Percentiles rank a stretch among this genome's conserved stretches.
These are phyloP conservation scores for Neoarthrinium moseri DNA, from an alignment of 2,329 filamentous ascomycete species.

Conservation along the genomic window DNA sequence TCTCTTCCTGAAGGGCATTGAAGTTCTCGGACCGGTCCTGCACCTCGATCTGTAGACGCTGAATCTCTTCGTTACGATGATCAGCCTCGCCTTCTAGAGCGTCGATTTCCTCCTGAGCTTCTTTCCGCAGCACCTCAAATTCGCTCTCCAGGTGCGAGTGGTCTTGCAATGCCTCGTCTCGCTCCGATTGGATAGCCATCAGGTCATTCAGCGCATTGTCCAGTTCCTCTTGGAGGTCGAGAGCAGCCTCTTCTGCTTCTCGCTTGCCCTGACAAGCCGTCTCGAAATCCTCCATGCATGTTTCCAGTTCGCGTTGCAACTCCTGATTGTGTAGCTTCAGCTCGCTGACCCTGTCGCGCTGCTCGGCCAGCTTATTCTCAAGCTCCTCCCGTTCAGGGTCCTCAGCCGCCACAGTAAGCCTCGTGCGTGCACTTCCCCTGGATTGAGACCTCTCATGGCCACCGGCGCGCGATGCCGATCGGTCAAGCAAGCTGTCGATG, in stretches of 20 bases:
- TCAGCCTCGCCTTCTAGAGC: slow-evolving; percentile 70
- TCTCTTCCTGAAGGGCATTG: slow-evolving; percentile 86
- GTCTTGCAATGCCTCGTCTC: slow-evolving; percentile 78
- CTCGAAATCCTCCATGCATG: slow-evolving; percentile 77
- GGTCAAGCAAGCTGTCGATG: slow-evolving; percentile 87
- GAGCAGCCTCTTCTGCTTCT: slow-evolving; percentile 55
- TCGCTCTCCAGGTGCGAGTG: slow-evolving; percentile 58
- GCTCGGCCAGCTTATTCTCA: slow-evolving; percentile 77
- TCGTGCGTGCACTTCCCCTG: slow-evolving; percentile 66
- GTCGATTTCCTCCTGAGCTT: slow-evolving; percentile 67
- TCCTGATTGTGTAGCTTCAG: slow-evolving; percentile 89
- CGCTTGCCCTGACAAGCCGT: slow-evolving; percentile 63
- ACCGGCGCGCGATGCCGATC: slow-evolving; percentile 84
- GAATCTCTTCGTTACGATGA: slow-evolving; percentile 68
- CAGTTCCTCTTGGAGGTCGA: slow-evolving; percentile 76
- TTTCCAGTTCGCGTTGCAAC: slow-evolving; percentile 77
- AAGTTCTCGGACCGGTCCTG: slow-evolving; percentile 82
- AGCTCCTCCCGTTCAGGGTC: slow-evolving; percentile 83
- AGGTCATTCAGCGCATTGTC: slow-evolving; percentile 79
- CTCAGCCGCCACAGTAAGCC: slow-evolving; percentile 58
- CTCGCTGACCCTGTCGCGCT: slow-evolving; percentile 84
- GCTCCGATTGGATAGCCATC: slow-evolving; percentile 74
- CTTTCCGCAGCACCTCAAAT: slow-evolving; percentile 59
- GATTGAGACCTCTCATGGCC: slow-evolving; percentile 70
- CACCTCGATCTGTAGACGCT: slow-evolving; percentile 69